These are phyloP conservation scores for Przewalskia tangutica DNA, from an alignment of 257 asterid species.

Conservation along the genomic window DNA sequence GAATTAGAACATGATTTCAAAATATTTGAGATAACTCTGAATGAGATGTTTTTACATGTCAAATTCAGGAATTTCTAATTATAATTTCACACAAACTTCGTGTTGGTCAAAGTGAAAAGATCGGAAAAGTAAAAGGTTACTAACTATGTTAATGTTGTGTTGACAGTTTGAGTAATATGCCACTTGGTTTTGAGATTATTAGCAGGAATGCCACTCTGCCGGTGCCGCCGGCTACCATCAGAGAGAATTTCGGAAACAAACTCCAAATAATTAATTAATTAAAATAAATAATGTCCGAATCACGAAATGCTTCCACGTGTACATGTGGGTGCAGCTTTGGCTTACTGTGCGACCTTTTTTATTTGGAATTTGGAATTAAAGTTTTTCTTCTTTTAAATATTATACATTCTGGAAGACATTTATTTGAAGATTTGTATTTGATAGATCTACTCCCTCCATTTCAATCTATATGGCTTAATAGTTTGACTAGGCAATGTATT, in stretches of 20 bases:
- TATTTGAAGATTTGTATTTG: too few relatives aligned
- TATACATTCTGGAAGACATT: too few relatives aligned
- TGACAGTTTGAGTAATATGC: background rate
- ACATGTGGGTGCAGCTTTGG: background rate
- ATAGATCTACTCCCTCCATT: too few relatives aligned
- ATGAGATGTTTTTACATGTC: background rate
- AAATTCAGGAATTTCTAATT: background rate
- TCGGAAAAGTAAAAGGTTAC: background rate
- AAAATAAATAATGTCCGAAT: background rate
- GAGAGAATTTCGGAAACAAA: background rate
- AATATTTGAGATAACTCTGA: too few relatives aligned
- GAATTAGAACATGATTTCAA: too few relatives aligned
- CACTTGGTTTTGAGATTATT: background rate
- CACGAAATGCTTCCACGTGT: background rate
- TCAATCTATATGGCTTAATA: too few relatives aligned
- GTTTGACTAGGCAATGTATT: background rate
- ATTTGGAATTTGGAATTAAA: background rate
- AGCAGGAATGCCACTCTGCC: background rate
- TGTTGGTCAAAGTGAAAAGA: background rate
- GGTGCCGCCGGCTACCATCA: background rate
- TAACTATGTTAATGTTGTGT: background rate
- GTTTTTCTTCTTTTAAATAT: background rate
- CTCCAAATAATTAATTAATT: background rate
- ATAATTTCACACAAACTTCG: background rate
- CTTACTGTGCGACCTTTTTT: background rate